These are phyloP conservation scores for Podaxis carcinomalis DNA, from an alignment of 768 basidiomycete genomes.

Conservation along the genomic window DNA sequence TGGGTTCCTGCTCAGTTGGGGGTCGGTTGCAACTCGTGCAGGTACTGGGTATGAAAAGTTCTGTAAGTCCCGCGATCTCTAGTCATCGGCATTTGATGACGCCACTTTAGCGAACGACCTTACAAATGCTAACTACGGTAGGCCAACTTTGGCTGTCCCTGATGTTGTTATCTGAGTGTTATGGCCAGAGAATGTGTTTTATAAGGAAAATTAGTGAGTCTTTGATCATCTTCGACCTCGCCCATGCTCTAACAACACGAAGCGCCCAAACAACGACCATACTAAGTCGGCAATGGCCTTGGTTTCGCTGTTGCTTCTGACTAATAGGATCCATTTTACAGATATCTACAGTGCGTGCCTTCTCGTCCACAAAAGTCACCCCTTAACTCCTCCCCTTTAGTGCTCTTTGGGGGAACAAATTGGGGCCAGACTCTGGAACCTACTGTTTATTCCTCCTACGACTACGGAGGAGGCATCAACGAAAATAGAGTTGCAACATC, in stretches of 20 bases:
- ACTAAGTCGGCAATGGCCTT: conserved; percentile 30
- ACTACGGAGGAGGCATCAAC: conserved; percentile 53
- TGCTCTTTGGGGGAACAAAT: conserved; percentile 63
- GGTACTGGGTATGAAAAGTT: conserved; percentile 51
- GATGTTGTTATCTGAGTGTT: conserved; percentile 1
- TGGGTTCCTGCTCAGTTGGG: conserved; percentile 45
- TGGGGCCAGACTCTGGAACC: conserved; percentile 58
- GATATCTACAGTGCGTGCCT: conserved; percentile 44
- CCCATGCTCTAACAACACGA: not conserved
- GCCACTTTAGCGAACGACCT: conserved; percentile 29
- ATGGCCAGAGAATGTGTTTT: conserved; percentile 43
- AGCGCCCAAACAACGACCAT: conserved; percentile 48
- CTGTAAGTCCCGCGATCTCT: conserved; percentile 24
- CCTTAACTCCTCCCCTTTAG: conserved; percentile 17
- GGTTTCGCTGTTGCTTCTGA: conserved; percentile 11
- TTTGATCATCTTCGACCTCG: too few relatives aligned
- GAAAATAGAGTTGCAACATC: conserved; percentile 44
- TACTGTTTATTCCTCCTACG: conserved; percentile 55
- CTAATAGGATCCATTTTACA: conserved; percentile 18
- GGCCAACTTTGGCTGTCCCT: not conserved
- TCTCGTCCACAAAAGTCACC: not conserved
- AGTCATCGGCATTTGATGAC: not conserved
- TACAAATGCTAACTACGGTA: conserved; percentile 41
- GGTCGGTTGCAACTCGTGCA: conserved; percentile 28
- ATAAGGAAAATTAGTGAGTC: conserved; percentile 47